phyloP scores from a whole-genome alignment of 2,329 filamentous ascomycete species.

The Stemphylium beticola region DNA sequence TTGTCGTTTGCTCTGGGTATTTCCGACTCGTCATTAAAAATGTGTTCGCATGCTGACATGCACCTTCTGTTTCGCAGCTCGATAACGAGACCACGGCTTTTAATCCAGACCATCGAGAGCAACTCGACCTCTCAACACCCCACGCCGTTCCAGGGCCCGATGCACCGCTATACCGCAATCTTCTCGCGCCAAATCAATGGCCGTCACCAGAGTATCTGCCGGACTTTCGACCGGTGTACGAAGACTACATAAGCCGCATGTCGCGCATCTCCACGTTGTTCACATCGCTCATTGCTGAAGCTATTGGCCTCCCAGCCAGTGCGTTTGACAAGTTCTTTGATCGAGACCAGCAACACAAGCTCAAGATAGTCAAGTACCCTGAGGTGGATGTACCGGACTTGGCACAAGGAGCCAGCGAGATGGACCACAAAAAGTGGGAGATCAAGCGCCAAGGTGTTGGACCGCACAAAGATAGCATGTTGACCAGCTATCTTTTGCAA shows the following conservation, averaged over 20 bases:
- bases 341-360: slow-evolving; percentile 74
- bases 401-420: slow-evolving; percentile 32
- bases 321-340: slow-evolving; percentile 85
- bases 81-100: slow-evolving; percentile 72
- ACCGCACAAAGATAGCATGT: slow-evolving; percentile 85
- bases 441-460: slow-evolving; percentile 68
- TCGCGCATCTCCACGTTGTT: slow-evolving; percentile 73
- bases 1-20: not conserved
- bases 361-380: slow-evolving; percentile 89
- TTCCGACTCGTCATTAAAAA: slow-evolving; percentile 3
- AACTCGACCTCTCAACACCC: slow-evolving; percentile 84
- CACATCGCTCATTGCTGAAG: slow-evolving; percentile 81
- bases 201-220: slow-evolving; percentile 69
- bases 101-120: slow-evolving; percentile 79
- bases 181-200: slow-evolving; percentile 81
- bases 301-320: slow-evolving; percentile 70
- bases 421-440: slow-evolving; percentile 55
- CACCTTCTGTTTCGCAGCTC: slow-evolving; percentile 41
- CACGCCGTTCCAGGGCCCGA: slow-evolving; percentile 68
- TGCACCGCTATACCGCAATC: slow-evolving; percentile 74
- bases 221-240: slow-evolving; percentile 70
- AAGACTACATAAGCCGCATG: slow-evolving; percentile 80
- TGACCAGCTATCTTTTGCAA: slow-evolving; percentile 81
- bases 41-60: slow-evolving; percentile 23
- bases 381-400: slow-evolving; percentile 57